Evolutionary conservation across 2,329 filamentous ascomycete species (phyloP), one percentile per base, ranked within the genome.

Genomic region (Cercospora berteroae): DNA sequence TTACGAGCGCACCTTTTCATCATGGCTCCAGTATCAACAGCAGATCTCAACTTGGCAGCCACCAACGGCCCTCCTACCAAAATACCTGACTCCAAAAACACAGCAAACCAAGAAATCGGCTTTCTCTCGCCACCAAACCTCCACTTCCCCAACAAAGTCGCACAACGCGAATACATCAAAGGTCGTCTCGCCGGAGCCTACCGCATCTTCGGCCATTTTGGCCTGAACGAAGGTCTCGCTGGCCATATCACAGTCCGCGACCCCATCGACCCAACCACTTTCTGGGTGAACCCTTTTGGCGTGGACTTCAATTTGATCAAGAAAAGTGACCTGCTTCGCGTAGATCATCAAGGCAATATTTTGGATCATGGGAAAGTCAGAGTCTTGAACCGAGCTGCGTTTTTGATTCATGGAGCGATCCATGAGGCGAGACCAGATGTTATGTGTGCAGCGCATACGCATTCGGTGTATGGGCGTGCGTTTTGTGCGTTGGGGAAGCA

Each of bases 201-300:
- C 63, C 72, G 78, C 1, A 70, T 78, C 13, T 79, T 80, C 66
- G 78, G 77, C 0, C 68, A 75, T 23, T 71, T 75, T 42, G 78
- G 77, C 6, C 77, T 74, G 20, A 73, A 72, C 4, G 78, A 80
- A 67, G 70, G 70, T 13, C 50, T 70, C 2, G 70, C 70, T 5
- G 80, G 80, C 2, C 79, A 81, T 67, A 80, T 81, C 63, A 77
- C 73, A 39, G 66, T 80, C n/a, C 71, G 79, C 16, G 72, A 81
- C 63, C 79, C 79, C 1, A 75, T 79, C 18, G 71, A 79, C n/a
- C 75, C 75, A 12, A 69, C 74, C 18, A 72, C 65, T 10, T 77
- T 77, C 66, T 76, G 76, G 76, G 74, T 80, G 44, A 80, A 80
- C 44, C 77, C 79, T 0, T 77, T 76, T 20, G 77, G 75, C 0